Evolutionary conservation across 2,329 filamentous ascomycete species (phyloP).

Genomic region (Fusarium nematophilum): DNA sequence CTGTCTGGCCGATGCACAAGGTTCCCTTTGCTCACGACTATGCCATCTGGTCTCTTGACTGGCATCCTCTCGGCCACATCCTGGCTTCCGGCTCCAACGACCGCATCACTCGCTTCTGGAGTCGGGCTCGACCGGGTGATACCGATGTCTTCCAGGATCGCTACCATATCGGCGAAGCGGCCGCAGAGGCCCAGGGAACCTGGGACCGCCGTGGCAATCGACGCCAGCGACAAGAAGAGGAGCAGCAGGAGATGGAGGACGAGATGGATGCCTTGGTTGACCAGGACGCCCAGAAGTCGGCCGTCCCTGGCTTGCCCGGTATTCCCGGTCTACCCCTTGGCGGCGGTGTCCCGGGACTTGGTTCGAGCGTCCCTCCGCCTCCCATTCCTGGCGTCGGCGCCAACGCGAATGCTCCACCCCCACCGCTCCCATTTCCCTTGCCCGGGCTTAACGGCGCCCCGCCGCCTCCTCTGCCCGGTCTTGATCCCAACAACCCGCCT

Average conservation of each 20-base stretch:
- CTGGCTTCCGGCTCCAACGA: constrained; percentile 96
- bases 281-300: constrained; percentile 74
- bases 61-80: constrained; percentile 96
- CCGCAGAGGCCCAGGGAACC: constrained; percentile 93
- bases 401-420: constrained; percentile 53
- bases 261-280: constrained; percentile 93
- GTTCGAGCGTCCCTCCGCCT: constrained; percentile 56
- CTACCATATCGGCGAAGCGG: constrained; percentile 94
- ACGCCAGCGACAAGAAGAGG: constrained; percentile 86
- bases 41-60: constrained; percentile 97
- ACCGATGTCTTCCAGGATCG: constrained; percentile 87
- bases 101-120: constrained; percentile 97
- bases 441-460: constrained; percentile 60
- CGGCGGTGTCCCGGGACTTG: constrained; percentile 55
- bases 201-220: constrained; percentile 85
- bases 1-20: constrained; percentile 91
- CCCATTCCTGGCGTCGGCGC: constrained; percentile 63
- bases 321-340: constrained; percentile 70
- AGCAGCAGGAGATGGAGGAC: constrained; percentile 93
- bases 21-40: constrained; percentile 91
- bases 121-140: constrained; percentile 88
- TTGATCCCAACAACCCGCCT: constrained; percentile 70
- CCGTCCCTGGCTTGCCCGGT: constrained; percentile 56
- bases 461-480: constrained; percentile 63
- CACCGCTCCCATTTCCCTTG: constrained; percentile 66